phyloP scores from a whole-genome alignment of 2,329 filamentous ascomycete species.

The Sporothrix schenckii region DNA sequence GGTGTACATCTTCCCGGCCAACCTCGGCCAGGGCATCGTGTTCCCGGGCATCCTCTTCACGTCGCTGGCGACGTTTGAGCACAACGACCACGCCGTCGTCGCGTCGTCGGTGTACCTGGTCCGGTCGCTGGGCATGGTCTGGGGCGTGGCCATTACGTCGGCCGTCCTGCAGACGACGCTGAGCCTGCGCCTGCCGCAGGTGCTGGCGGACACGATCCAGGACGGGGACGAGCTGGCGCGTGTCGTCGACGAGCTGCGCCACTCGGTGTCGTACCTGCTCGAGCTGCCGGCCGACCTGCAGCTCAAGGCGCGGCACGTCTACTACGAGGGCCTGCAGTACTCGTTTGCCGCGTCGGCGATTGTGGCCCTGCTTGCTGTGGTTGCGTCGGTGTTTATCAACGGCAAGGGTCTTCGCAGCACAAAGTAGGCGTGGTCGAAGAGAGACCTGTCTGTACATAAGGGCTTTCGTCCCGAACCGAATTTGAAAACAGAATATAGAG shows the following conservation, averaged over 20 bases:
- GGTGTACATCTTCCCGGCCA: constrained; percentile 60
- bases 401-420: constrained; percentile 26
- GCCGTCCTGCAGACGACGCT: constrained; percentile 66
- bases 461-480: not conserved
- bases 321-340: constrained; percentile 61
- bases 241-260: constrained; percentile 63
- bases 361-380: constrained; percentile 54
- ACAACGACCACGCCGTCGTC: constrained; percentile 44
- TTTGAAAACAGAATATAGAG: not conserved
- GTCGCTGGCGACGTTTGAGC: constrained; percentile 64
- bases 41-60: constrained; percentile 64
- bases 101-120: constrained; percentile 58
- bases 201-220: constrained; percentile 55
- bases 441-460: not conserved
- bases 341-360: constrained; percentile 59
- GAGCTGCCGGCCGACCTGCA: constrained; percentile 60
- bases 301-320: constrained; percentile 59
- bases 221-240: constrained; percentile 57
- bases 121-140: constrained; percentile 64
- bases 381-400: constrained; percentile 24
- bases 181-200: constrained; percentile 56
- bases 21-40: constrained; percentile 62
- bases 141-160: constrained; percentile 65
- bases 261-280: constrained; percentile 61
- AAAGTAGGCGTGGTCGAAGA: not conserved